A percentile compares a stretch with the other conserved stretches of the same genome.
Conservation (phyloP, 257 asterid genomes). For the Capsicum pubescens region DNA sequence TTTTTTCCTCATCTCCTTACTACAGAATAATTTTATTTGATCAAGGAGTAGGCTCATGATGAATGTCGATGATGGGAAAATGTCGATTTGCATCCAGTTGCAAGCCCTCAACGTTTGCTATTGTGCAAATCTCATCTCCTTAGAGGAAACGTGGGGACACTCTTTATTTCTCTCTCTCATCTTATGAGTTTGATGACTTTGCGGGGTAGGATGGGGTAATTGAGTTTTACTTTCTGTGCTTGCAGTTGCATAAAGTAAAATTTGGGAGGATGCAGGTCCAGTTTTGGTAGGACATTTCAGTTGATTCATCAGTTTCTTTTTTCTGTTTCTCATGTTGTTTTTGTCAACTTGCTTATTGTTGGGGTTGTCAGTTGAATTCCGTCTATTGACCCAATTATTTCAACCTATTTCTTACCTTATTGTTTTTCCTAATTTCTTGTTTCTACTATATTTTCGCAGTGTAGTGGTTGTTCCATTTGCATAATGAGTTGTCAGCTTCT, state of each 20-base stretch:
- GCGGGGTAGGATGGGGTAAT: not conserved
- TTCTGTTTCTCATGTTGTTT: not conserved
- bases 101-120: no score
- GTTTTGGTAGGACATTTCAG: not conserved
- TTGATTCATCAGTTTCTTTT: not conserved
- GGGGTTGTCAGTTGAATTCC: not conserved
- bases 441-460: no score
- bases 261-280: not conserved
- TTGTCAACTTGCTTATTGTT: not conserved
- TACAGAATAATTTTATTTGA: no score
- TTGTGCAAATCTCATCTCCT: not conserved
- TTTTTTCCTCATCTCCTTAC: not conserved
- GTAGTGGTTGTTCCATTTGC: no score
- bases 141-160: no score
- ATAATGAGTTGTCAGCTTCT: no score
- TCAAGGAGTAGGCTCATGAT: not conserved
- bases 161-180: not conserved
- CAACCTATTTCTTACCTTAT: not conserved
- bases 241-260: not conserved
- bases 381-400: not conserved
- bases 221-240: not conserved
- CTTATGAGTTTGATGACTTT: not conserved
- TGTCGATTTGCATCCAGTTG: no score
- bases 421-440: no score
- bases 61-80: not conserved